Base-by-base conservation (phyloP, 2,329 filamentous ascomycete genomes). In the Ceratocystis harringtonii region DNA sequence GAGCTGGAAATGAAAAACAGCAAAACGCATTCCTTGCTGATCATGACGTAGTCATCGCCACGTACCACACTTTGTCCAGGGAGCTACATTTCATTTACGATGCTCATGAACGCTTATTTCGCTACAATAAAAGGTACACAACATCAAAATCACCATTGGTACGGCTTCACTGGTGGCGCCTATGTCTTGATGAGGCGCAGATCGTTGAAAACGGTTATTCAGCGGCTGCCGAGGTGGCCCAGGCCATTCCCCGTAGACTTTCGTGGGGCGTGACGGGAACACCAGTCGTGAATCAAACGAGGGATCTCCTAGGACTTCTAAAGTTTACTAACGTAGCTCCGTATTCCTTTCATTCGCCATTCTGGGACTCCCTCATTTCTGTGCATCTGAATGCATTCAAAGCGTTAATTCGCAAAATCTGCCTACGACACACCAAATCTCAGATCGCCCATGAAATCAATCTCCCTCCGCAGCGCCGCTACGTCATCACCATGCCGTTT, bases 191-290 rank as follows among this genome's bases (percentile, higher is more conserved):
- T 67, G 91, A 86, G 77, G 86, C 92, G 0, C 94, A 99, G 72
- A 95, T 96, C 88, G 85, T 97, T 52, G 92, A 97, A 72, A 92
- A 84, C 69, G 90, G 91, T 43, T 85, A 95, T 3, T 92, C 85
- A 70, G 86, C 90, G 70, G 89, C 92, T 32, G 92, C 94, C 0
- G 83, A 81, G 60, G 85, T 96, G 15, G 91, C 91, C 44, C 84
- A 85, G 50, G 78, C 87, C 30, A 87, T 99, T 68, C 91, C 92
- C 57, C 83, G 94, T 32, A 76, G 89, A 69, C 92, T 96, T 75
- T 87, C 90, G 1, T 97, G 94, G 94, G 91, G 88, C 15, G 85
- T 99, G 50, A 92, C 90, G 0, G 94, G 90, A 52, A 99, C 94
- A 0, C 94, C 94, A 0, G 81, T 97, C 45, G 87, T 89, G 69